Conservation (phyloP, 2,329 filamentous ascomycete species). For the Teratosphaeria gauchensis region DNA sequence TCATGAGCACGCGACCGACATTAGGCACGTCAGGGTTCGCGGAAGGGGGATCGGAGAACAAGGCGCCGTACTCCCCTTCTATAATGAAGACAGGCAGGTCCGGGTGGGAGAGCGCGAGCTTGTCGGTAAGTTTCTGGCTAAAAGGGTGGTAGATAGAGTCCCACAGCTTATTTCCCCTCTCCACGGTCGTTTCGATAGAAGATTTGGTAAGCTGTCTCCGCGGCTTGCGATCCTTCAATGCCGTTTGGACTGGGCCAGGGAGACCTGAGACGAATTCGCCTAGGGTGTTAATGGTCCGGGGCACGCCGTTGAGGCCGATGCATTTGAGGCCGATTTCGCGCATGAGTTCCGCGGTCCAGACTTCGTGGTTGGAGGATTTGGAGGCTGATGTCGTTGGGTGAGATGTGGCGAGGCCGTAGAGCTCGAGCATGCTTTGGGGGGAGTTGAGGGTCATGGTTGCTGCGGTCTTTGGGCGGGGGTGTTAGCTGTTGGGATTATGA, state of each 20-base stretch:
- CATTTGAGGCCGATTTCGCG: slow-evolving; percentile 67
- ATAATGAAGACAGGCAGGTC: slow-evolving; percentile 76
- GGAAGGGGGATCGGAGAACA: slow-evolving; percentile 58
- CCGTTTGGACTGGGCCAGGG: slow-evolving; percentile 43
- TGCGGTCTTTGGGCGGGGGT: slow-evolving; percentile 49
- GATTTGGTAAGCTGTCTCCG: slow-evolving; percentile 31
- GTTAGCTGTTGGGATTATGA: not conserved
- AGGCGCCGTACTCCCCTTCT: slow-evolving; percentile 60
- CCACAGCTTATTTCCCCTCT: slow-evolving; percentile 60
- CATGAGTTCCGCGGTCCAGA: slow-evolving; percentile 58
- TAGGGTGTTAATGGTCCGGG: slow-evolving; percentile 73
- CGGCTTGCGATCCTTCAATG: slow-evolving; percentile 32
- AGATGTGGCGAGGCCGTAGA: slow-evolving; percentile 43
- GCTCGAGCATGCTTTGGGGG: slow-evolving; percentile 58
- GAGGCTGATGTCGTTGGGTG: slow-evolving; percentile 8
- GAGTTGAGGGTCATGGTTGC: slow-evolving; percentile 82
- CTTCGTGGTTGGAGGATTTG: slow-evolving; percentile 23
- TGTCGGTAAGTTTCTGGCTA: slow-evolving; percentile 58
- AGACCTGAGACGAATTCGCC: slow-evolving; percentile 59
- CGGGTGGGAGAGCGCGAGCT: slow-evolving; percentile 66
- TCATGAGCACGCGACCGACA: slow-evolving; percentile 62
- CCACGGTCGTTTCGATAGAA: slow-evolving; percentile 41
- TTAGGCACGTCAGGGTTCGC: slow-evolving; percentile 28
- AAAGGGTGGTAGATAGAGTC: slow-evolving; percentile 67
- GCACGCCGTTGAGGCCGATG: slow-evolving; percentile 67